phyloP scores from a whole-genome alignment of 2,329 filamentous ascomycete genomes.

The Hirsutella thompsonii region DNA sequence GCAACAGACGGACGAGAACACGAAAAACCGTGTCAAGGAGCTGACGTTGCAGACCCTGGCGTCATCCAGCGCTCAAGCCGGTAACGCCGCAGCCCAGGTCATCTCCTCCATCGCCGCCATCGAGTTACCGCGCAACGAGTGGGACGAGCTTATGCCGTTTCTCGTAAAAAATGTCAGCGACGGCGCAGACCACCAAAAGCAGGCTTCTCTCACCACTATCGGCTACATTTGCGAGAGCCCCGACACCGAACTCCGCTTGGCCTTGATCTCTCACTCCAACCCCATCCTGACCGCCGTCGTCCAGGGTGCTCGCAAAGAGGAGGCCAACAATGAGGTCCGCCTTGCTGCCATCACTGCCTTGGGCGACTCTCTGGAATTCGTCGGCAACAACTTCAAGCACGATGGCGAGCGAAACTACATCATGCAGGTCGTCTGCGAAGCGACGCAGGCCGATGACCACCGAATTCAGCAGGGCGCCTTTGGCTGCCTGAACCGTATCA shows the following conservation, averaged over 20 bases:
- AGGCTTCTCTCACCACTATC: slow-evolving; percentile 88
- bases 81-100: slow-evolving; percentile 85
- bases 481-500: slow-evolving; percentile 95
- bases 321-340: slow-evolving; percentile 81
- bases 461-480: slow-evolving; percentile 94
- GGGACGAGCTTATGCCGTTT: slow-evolving; percentile 78
- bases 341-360: slow-evolving; percentile 87
- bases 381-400: slow-evolving; percentile 96
- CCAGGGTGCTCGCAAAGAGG: slow-evolving; percentile 93
- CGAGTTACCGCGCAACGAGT: slow-evolving; percentile 86
- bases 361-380: slow-evolving; percentile 93
- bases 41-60: slow-evolving; percentile 78
- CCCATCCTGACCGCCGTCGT: slow-evolving; percentile 96
- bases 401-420: slow-evolving; percentile 99
- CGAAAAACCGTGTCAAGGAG: slow-evolving; percentile 80
- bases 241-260: slow-evolving; percentile 71
- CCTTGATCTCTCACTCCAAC: slow-evolving; percentile 80
- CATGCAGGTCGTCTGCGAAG: slow-evolving; percentile 99
- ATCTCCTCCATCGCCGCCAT: slow-evolving; percentile 90
- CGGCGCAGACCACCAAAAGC: slow-evolving; percentile 80
- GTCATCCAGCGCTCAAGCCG: slow-evolving; percentile 69
- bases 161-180: slow-evolving; percentile 88
- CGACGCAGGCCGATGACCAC: slow-evolving; percentile 82
- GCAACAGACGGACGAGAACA: slow-evolving; percentile 63
- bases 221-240: slow-evolving; percentile 97